Conservation (phyloP, 768 basidiomycete genomes). For the Tulasnella sp. region DNA sequence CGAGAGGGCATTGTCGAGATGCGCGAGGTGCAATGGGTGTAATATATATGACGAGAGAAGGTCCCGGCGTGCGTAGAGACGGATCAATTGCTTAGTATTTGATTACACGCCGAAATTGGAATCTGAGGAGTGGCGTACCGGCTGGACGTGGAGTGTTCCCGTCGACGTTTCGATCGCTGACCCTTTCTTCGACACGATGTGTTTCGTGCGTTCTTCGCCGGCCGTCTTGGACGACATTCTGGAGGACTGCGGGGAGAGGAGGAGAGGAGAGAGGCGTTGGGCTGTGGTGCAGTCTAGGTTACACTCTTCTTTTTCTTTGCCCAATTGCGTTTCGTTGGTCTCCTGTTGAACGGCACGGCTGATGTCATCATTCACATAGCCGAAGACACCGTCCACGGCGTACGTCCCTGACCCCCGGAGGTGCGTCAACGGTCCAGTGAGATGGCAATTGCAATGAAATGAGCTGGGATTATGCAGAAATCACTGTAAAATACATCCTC, state of each 20-base stretch:
- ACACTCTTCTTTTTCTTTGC: background rate
- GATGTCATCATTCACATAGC: background rate
- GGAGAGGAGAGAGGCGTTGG: background rate
- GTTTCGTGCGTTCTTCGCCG: background rate
- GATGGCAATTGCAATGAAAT: background rate
- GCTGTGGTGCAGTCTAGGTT: background rate
- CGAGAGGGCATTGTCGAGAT: background rate
- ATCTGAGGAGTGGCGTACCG: slow-evolving; percentile 18
- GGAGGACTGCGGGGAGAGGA: background rate
- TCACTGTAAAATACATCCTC: background rate
- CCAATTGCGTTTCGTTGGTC: background rate
- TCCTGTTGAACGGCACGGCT: background rate
- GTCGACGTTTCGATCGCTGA: slow-evolving; percentile 20
- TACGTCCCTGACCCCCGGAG: background rate
- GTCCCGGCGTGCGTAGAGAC: background rate
- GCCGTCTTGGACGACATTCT: background rate
- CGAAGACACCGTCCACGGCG: background rate
- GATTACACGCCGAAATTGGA: background rate
- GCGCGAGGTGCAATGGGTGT: background rate
- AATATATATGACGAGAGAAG: background rate
- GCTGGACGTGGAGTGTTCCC: slow-evolving; percentile 23
- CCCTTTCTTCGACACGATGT: slow-evolving; percentile 14
- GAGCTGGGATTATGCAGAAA: background rate
- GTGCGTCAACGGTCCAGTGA: background rate
- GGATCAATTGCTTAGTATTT: background rate